These are phyloP conservation scores for Monilinia laxa DNA, from an alignment of 2,329 filamentous ascomycete genomes.

Conservation along the genomic window DNA sequence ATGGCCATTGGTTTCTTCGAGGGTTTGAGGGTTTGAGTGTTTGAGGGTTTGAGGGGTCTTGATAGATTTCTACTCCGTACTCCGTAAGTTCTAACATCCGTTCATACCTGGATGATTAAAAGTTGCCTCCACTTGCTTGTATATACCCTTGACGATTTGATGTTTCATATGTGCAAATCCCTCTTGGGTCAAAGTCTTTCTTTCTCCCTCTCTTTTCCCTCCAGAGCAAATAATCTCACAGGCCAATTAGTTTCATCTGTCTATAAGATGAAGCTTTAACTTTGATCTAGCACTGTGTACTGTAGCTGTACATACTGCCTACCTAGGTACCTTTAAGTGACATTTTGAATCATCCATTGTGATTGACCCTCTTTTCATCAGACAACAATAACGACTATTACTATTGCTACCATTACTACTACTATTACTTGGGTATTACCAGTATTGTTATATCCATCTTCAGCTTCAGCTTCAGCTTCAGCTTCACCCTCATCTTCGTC, in stretches of 20 bases:
- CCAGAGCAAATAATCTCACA: not conserved
- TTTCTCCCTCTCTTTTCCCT: not conserved
- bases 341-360: conserved; percentile 18
- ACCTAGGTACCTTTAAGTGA: not conserved
- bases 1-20: not conserved
- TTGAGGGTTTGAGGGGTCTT: not conserved
- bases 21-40: too few relatives aligned
- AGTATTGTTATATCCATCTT: not conserved
- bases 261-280: too few relatives aligned
- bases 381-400: too few relatives aligned
- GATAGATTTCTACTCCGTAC: not conserved
- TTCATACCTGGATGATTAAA: conserved; percentile 2
- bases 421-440: not conserved
- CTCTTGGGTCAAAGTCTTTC: not conserved
- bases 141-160: conserved; percentile 3
- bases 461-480: too few relatives aligned
- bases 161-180: conserved; percentile 15
- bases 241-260: not conserved
- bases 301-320: too few relatives aligned
- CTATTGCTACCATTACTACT: too few relatives aligned
- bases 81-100: too few relatives aligned
- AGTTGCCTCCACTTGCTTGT: conserved; percentile 6
- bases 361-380: too few relatives aligned
- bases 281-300: too few relatives aligned
- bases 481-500: too few relatives aligned